phyloP scores from a whole-genome alignment of 805 yeast genomes.

The Saccharomycopsis fermentans region DNA sequence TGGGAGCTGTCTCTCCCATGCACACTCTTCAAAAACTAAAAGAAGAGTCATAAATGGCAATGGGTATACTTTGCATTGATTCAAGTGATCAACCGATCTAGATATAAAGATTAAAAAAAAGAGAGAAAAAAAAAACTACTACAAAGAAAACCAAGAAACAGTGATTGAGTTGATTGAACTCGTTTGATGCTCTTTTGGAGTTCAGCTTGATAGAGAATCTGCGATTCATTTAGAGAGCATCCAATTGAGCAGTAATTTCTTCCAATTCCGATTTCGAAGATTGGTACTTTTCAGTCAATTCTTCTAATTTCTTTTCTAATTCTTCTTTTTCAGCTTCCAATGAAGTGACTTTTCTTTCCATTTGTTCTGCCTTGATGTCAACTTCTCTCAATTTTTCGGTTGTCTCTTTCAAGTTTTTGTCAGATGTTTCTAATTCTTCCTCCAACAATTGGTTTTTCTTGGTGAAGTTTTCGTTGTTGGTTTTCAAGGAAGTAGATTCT shows the following conservation, averaged over 20 bases:
- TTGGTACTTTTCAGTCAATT: slow-evolving; percentile 68
- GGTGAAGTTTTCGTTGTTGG: slow-evolving; percentile 82
- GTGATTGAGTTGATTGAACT: no score
- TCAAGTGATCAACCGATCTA: no score
- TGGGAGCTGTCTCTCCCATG: no score
- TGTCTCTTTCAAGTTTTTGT: slow-evolving; percentile 83
- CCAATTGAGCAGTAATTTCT: slow-evolving; percentile 93
- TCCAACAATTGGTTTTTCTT: slow-evolving; percentile 84
- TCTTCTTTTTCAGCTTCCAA: slow-evolving; percentile 88
- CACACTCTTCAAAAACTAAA: no score
- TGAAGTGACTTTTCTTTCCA: slow-evolving; percentile 87
- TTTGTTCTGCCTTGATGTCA: slow-evolving; percentile 91
- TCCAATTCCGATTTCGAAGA: slow-evolving; percentile 89
- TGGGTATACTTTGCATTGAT: no score
- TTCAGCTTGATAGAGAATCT: neutral
- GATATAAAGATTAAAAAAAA: neutral
- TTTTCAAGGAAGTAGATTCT: slow-evolving; percentile 78
- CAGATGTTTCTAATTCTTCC: slow-evolving; percentile 85
- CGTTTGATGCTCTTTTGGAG: neutral
- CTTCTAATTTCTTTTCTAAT: slow-evolving; percentile 86
- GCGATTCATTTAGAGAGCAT: slow-evolving; percentile 28
- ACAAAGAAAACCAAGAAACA: neutral
- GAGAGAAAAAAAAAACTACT: neutral
- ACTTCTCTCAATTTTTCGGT: slow-evolving; percentile 91
- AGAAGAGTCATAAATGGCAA: no score